Evolutionary conservation across 192 early-diverging fungal genomes (phyloP), one percentile per base, ranked within the genome.

Genomic region (Lunasporangiospora selenospora): DNA sequence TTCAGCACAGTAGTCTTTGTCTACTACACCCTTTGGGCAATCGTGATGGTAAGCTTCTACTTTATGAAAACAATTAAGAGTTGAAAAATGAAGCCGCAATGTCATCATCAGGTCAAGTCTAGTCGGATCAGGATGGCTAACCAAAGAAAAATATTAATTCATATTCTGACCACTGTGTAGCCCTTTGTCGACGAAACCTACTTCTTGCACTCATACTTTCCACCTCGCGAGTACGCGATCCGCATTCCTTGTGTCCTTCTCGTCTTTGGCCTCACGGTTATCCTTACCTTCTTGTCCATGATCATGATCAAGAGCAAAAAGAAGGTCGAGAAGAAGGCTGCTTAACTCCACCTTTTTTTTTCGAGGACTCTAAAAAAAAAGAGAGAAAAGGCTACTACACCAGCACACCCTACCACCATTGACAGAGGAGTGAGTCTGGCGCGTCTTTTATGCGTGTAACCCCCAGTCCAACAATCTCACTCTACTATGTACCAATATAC

Each of bases 11-110:
- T 86, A 39, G 87, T 95, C 40, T 96, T 95, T 75, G 58, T 84
- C 44, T 97, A 97, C 75, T 97, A 96, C 79, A 89, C 93, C 18
- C 79, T 89, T 45, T 97, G 95, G 95, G 89, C 91, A 2, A 82
- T 97, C 31, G 78, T 96, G 21, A 87, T 97, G 85, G 91, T 92
- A 80, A 60, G 63, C 19, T 18, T 12, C 9, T 26, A 43, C 13
- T n/a, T n/a, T n/a, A n/a, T n/a, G n/a, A n/a, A n/a, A n/a, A n/a
- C n/a, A n/a, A n/a, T n/a, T n/a, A n/a, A n/a, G n/a, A n/a, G n/a
- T n/a, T n/a, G n/a, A n/a, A n/a, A n/a, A n/a, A n/a, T n/a, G n/a
- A n/a, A n/a, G n/a, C n/a, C n/a, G n/a, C n/a, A n/a, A n/a, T n/a
- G n/a, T n/a, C n/a, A n/a, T 26, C 15, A 55, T 36, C 21, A 36